Base-by-base conservation (phyloP, 2,329 filamentous ascomycete species). In the Phoma sp. region DNA sequence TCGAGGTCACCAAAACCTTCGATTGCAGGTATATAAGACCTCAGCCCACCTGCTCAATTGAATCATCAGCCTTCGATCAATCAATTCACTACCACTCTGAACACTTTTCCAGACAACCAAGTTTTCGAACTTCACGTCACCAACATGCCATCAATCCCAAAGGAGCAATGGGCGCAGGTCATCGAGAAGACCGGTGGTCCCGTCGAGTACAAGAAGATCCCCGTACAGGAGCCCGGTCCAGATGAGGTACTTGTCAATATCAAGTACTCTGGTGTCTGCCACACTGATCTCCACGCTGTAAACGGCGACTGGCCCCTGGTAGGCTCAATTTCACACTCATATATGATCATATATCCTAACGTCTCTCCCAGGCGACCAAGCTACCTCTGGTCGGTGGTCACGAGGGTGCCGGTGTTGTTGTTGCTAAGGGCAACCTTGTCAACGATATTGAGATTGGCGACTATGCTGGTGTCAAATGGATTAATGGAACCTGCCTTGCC, bases 161-260 rank as follows among this genome's bases (percentile, higher is more conserved):
- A 83, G 43, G 87, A 87, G 77, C 93, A 98, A 82, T 96, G 89
- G 91, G 93, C 93, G 45, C 90, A 95, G 78, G 91, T 98, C 66
- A 83, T 95, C 67, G 90, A 96, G 78, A 85, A 92, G 82, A 87
- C 83, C 52, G 92, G 90, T 65, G 88, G 87, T 50, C 77, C 85
- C 64, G 80, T 86, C 67, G 77, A 84, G 56, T 91, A 89, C 83
- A 92, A 91, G 80, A 84, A 88, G 78, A 93, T 97, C 68, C 88
- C 90, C 64, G 92, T 96, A 45, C 83, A 82, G 59, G 85, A 87
- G 75, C 93, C 93, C 32, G 91, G 88, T 18, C 88, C 92, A 46
- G 92, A 96, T 79, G 91, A 97, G 78, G 90, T 96, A 64, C 89
- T 97, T 62, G 81, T 96, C 79, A 93, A 96, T 79, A 85, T 96